Percentiles rank a stretch among this genome's conserved stretches.
These are phyloP conservation scores for Magnusiomyces magnusii DNA, from an alignment of 1,139 yeast genomes.

Conservation along the genomic window DNA sequence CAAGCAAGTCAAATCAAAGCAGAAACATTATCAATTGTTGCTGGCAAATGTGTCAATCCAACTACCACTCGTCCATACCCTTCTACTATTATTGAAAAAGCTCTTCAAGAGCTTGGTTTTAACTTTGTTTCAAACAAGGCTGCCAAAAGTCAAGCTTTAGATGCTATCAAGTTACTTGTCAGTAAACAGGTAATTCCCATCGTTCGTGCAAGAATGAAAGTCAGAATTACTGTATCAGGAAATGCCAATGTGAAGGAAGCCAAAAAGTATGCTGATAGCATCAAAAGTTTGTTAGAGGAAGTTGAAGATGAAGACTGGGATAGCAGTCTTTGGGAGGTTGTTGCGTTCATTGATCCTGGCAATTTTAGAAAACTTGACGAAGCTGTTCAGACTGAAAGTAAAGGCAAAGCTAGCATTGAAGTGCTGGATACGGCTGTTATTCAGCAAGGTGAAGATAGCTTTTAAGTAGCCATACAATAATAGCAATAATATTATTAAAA, in stretches of 20 bases:
- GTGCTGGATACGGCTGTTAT: conserved; percentile 82
- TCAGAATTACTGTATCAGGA: conserved; percentile 46
- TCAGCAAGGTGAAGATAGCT: conserved; percentile 44
- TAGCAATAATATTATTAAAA: too few relatives aligned
- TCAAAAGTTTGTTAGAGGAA: conserved; percentile 47
- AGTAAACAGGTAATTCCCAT: conserved; percentile 82
- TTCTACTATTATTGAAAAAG: conserved; percentile 87
- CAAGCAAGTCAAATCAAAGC: conserved; percentile 71
- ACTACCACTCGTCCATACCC: conserved; percentile 85
- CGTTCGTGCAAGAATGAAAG: conserved; percentile 90
- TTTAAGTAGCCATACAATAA: conserved; percentile 16
- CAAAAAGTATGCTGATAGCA: conserved; percentile 43
- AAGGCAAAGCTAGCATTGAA: conserved; percentile 61
- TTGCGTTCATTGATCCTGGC: conserved; percentile 83
- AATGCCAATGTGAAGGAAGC: conserved; percentile 41
- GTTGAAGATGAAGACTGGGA: conserved; percentile 46
- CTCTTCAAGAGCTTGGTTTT: conserved; percentile 69
- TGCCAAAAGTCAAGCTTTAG: conserved; percentile 85
- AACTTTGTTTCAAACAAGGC: conserved; percentile 72
- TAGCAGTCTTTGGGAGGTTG: conserved; percentile 47
- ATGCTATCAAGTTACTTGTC: conserved; percentile 74
- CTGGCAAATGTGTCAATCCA: conserved; percentile 93
- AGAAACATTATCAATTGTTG: conserved; percentile 74
- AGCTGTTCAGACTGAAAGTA: conserved; percentile 46
- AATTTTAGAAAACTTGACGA: conserved; percentile 65